Evolutionary conservation across 129 eudicot species (phyloP).

Genomic region (Flaveria robusta): DNA sequence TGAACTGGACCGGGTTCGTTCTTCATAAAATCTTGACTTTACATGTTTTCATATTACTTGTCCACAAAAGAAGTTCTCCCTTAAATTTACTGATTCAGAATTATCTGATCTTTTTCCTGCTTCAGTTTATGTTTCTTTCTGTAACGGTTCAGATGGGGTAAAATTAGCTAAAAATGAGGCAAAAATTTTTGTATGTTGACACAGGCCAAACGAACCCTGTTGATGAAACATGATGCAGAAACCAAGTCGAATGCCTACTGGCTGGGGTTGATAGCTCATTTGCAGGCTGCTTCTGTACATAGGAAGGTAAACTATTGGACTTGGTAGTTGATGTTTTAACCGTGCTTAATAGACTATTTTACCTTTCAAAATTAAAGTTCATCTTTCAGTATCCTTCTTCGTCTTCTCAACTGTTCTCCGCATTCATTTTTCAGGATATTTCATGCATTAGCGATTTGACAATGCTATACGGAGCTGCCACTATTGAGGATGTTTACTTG

Average conservation of each 20-base stretch:
- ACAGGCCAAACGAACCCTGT: slow-evolving; percentile 88
- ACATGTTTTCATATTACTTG: background rate
- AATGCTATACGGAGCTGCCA: slow-evolving; percentile 79
- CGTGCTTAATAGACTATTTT: slow-evolving; percentile 1
- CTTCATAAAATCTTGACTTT: background rate
- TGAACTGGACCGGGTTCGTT: slow-evolving; percentile 91
- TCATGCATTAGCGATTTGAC: slow-evolving; percentile 89
- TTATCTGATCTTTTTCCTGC: background rate
- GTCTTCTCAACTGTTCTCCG: background rate
- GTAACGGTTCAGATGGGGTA: too few species aligned
- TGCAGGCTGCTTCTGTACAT: slow-evolving; percentile 93
- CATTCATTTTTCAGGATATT: slow-evolving; percentile 55
- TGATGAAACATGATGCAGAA: slow-evolving; percentile 99
- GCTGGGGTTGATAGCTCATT: slow-evolving; percentile 93
- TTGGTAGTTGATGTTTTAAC: slow-evolving; percentile 7
- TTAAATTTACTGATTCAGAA: background rate
- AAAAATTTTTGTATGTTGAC: slow-evolving; percentile 27
- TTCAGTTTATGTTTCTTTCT: background rate
- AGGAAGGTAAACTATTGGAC: slow-evolving; percentile 60
- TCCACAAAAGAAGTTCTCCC: background rate
- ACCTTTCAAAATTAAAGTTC: background rate
- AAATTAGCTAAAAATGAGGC: background rate
- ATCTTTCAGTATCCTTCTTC: background rate
- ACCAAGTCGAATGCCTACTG: slow-evolving; percentile 95
- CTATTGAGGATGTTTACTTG: slow-evolving; percentile 72